Conservation (phyloP, 2,329 filamentous ascomycete genomes). For the Fusarium keratoplasticum region DNA sequence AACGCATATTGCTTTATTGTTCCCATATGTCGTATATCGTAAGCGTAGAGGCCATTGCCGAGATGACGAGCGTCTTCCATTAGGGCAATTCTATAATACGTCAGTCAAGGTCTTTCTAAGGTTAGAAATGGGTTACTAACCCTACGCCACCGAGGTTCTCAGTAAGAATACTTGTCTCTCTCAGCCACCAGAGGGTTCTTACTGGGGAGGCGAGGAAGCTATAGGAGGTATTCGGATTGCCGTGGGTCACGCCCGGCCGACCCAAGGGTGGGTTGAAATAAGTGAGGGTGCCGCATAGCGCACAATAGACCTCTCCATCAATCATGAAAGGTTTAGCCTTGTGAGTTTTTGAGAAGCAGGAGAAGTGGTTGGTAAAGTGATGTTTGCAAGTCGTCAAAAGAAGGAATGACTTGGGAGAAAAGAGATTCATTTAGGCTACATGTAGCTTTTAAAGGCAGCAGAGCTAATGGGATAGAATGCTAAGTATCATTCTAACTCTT, state of each 20-base stretch:
- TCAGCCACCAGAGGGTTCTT: neutral
- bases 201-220: neutral
- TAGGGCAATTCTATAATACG: neutral
- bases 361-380: neutral
- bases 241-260: neutral
- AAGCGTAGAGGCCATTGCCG: neutral
- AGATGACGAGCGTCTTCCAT: neutral
- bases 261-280: neutral
- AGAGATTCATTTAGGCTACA: neutral
- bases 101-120: neutral
- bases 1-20: neutral
- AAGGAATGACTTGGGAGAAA: neutral
- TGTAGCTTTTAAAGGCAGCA: neutral
- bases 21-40: neutral
- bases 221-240: neutral
- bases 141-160: neutral
- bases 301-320: neutral
- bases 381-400: neutral
- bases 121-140: neutral
- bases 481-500: neutral
- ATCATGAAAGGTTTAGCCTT: neutral
- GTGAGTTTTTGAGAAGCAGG: neutral
- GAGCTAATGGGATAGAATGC: neutral
- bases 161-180: neutral
- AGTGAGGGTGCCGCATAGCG: neutral